Conservation (phyloP, 1,284 basidiomycete species). For the Sphaerobolus stellatus region DNA sequence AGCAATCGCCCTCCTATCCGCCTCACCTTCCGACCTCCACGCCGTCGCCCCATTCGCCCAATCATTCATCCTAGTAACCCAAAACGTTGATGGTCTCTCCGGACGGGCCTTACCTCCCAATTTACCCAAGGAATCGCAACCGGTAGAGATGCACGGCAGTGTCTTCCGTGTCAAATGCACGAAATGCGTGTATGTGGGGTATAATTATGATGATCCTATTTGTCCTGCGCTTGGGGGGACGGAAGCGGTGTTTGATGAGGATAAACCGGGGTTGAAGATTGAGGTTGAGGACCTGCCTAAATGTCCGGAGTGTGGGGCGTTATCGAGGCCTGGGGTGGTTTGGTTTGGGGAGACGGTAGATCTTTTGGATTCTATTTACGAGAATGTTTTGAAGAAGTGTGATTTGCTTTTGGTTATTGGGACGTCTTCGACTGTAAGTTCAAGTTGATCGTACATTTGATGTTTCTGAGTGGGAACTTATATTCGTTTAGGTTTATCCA, state of each 20-base stretch:
- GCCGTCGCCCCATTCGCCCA: constrained; percentile 40
- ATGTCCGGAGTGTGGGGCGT: constrained; percentile 48
- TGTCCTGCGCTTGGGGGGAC: constrained; percentile 52
- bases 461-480: neutral
- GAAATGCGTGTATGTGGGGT: constrained; percentile 41
- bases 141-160: constrained; percentile 65
- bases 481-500: constrained; percentile 40
- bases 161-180: constrained; percentile 59
- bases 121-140: constrained; percentile 18
- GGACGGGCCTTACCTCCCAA: constrained; percentile 30
- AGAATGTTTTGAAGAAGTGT: constrained; percentile 44
- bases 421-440: constrained; percentile 57
- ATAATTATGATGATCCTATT: constrained; percentile 47
- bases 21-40: constrained; percentile 32
- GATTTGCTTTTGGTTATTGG: constrained; percentile 64
- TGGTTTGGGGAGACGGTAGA: constrained; percentile 62
- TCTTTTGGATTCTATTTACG: constrained; percentile 46
- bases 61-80: constrained; percentile 59
- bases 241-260: constrained; percentile 43
- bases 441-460: neutral
- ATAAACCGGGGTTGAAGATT: constrained; percentile 43
- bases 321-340: constrained; percentile 61
- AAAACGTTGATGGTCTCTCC: constrained; percentile 67
- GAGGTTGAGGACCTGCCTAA: constrained; percentile 46
- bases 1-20: constrained; percentile 48